Percentiles rank a stretch among this genome's conserved stretches.
phyloP scores from a whole-genome alignment of 805 yeast genomes.

The Alloascoidea africana region DNA sequence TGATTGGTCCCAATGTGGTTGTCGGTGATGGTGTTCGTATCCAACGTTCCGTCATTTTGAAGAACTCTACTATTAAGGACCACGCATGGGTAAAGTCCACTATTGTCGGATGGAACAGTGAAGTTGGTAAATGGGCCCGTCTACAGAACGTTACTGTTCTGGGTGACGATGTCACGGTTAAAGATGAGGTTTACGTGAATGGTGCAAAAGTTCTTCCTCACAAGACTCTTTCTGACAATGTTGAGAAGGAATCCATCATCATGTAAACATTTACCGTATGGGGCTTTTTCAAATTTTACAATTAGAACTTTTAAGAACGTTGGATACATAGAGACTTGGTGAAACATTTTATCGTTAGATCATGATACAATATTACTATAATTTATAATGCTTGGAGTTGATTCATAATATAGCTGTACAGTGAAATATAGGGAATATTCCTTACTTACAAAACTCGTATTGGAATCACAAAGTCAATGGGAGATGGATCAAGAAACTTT shows the following conservation, averaged over 20 bases:
- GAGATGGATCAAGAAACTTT: no score
- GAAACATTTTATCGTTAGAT: no score
- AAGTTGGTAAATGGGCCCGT: constrained; percentile 81
- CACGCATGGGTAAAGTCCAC: constrained; percentile 97
- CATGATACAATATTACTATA: no score
- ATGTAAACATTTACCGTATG: no score
- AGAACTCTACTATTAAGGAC: constrained; percentile 84
- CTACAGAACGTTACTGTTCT: constrained; percentile 64
- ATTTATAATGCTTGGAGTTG: no score
- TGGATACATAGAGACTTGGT: no score
- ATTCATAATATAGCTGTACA: no score
- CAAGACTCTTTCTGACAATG: constrained; percentile 38
- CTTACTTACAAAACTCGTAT: no score
- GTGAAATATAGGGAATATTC: no score
- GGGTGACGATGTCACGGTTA: constrained; percentile 35
- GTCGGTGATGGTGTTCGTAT: constrained; percentile 98
- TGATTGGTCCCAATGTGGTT: constrained; percentile 89
- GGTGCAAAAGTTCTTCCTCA: constrained; percentile 49
- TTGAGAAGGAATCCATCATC: constrained; percentile 45
- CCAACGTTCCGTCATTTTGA: constrained; percentile 84
- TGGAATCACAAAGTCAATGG: no score
- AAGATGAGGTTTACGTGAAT: constrained; percentile 37
- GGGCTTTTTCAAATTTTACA: no score
- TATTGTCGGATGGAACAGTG: constrained; percentile 98
- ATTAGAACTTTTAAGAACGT: no score